Evolutionary conservation across 2,329 filamentous ascomycete species (phyloP), one percentile per base, ranked within the genome.

Genomic region (Biscogniauxia mediterranea): DNA sequence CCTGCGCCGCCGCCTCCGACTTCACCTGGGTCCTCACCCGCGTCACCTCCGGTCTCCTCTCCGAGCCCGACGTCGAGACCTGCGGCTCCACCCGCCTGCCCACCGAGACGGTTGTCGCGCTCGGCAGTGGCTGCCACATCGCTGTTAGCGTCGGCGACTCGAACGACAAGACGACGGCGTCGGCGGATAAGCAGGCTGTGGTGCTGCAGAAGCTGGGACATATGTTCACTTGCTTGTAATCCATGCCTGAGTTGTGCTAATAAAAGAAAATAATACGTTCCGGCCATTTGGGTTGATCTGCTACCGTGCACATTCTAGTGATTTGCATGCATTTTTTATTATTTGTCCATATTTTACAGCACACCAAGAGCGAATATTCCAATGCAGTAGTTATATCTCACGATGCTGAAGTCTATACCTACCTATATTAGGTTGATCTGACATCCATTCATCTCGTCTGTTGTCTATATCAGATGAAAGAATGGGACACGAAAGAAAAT

Each of bases 11-110:
- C 21, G 72, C 81, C 0, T 75, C 76, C 28, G 76, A 87, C 58
- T 89, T 89, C 79, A 80, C 81, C 67, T 92, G 85, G 73, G 83
- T 91, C 4, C 75, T 91, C 32, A 86, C 79, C 54, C 80, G 88
- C 19, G 85, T 91, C 69, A 83, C 86, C 71, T 74, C 78, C 38
- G 78, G 85, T 2, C 73, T 86, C 57, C 75, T 86, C 60, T 80
- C 81, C 26, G 71, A 76, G 0, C 76, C 75, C 1, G 89, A 91
- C 69, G 82, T 86, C 0, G 69, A 80, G 13, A 84, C 80, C 54
- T 91, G 89, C 69, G 84, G 82, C 0, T 74, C 69, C 38, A 76
- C 73, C 0, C 76, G 83, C 11, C 74, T 91, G 65, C 88, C 88
- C 0, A 84, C 80, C 5, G 89, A 91, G 77, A 74, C 73, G 0